phyloP scores from a whole-genome alignment of 2,329 filamentous ascomycete species.

The Tolypocladium sp. region DNA sequence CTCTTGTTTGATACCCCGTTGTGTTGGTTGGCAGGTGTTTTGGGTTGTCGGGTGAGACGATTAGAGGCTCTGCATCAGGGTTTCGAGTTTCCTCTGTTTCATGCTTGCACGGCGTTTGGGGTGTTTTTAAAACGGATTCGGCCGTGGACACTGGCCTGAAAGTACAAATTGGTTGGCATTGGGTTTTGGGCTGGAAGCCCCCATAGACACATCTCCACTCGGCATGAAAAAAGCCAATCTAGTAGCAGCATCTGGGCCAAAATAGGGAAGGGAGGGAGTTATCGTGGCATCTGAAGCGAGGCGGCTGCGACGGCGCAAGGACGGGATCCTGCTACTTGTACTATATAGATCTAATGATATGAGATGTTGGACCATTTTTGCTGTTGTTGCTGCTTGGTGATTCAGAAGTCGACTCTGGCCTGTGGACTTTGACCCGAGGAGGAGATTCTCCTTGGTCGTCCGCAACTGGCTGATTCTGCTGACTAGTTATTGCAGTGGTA shows the following conservation, averaged over 20 bases:
- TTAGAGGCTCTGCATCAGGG: conserved; percentile 7
- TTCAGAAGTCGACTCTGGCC: neutral
- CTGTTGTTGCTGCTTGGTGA: neutral
- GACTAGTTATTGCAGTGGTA: neutral
- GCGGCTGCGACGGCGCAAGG: conserved; percentile 12
- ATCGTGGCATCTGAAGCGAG: conserved; percentile 5
- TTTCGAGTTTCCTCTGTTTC: neutral
- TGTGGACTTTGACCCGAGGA: neutral
- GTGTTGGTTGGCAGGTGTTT: conserved; percentile 8
- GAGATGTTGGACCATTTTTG: neutral
- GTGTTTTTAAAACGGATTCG: conserved; percentile 12
- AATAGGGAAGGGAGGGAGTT: neutral
- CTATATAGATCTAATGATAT: conserved; percentile 2
- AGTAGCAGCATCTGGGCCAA: conserved; percentile 18
- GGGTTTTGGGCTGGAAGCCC: conserved; percentile 13
- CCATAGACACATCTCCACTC: conserved; percentile 44
- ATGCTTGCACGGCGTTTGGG: conserved; percentile 17
- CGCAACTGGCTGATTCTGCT: neutral
- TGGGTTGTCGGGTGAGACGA: conserved; percentile 9
- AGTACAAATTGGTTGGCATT: conserved; percentile 3
- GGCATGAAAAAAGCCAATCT: conserved; percentile 23
- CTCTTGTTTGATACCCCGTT: conserved; percentile 15
- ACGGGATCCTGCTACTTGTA: conserved; percentile 22
- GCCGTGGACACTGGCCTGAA: conserved; percentile 3
- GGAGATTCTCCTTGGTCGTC: neutral